Evolutionary conservation across 352 stramenopile genomes (phyloP), one percentile per base, ranked within the genome.

Genomic region (Globisporangium splendens): DNA sequence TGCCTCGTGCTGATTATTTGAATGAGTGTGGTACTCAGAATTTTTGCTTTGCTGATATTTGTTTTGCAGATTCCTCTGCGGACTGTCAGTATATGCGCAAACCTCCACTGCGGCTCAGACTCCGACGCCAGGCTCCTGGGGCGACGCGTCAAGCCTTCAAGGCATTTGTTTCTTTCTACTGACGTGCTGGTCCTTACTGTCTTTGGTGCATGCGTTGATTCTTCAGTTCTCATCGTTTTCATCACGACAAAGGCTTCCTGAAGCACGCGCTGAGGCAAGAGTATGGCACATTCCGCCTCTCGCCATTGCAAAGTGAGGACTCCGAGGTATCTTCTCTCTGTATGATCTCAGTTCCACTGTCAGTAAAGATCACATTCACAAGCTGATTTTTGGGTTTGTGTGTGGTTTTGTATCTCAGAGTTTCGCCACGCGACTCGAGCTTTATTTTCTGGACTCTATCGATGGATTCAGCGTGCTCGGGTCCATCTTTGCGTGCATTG

Each of bases 231-330:
- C 17, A 10, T 22, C 4, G 10, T 21, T 54, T 7, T 24, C 31
- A 20, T 11, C 17, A 35, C 21, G 46, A 12, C n/a, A 1, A 21
- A 79, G 71, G 68, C 10, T 51, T 84, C 5, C 41, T 74, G 35
- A 56, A 39, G 42, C 95, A 98, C 68, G 53, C 97, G 5, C 61
- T 82, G 11, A 73, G 93, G 22, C 69, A 68, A 24, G 95, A 98
- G 52, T 98, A 98, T 56, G 95, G 93, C 8, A 97, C 89, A 0
- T 90, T 98, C 28, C 73, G 73, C 18, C 74, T 98, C 15, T 98
- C 93, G 18, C 89, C 79, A 43, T 75, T 81, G 12, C 57, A 77
- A 50, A 52, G 22, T 22, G 50, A 44, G 42, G 53, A 50, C 18
- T 79, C 70, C 0, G 75, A 80, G 62, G 75, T 84, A 2, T 28